Evolutionary conservation across 108 stramenopile genomes (phyloP), one percentile per base, ranked within the genome.

Genomic region (Chaetoceros muelleri): DNA sequence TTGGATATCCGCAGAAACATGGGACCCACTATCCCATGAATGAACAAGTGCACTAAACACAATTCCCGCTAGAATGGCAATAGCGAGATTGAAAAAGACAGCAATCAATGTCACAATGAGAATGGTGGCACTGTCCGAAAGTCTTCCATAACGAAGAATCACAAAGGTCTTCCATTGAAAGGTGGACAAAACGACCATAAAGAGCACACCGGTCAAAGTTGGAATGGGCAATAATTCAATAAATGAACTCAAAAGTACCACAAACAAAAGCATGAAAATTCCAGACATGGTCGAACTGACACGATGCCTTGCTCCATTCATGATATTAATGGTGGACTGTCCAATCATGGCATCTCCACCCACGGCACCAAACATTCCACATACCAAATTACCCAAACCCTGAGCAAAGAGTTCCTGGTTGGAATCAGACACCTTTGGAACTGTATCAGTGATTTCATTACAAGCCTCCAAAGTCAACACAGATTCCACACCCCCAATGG

Each of bases 271-370:
- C 77, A 78, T 78, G 48, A 78, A 75, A 40, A 78, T 30, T 22
- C 73, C 77, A 0, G 73, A 71, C 66, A 68, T 66, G 30, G 70
- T 75, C 23, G 70, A 71, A 44, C 53, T 56, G 10, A 78, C 62
- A 3, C 77, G 55, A 50, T 71, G 70, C 46, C 76, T 69, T 8
- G 70, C 77, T 20, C 77, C 77, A 58, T 74, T 78, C 64, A 72
- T 72, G 46, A 78, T 70, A 48, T 78, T 78, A 53, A 78, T 78
- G 21, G 73, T 78, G 1, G 77, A 78, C 58, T 78, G 77, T 34
- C 77, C 77, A 61, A 78, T 78, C 73, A 74, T 79, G 31, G 78
- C 71, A 63, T 75, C 73, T 58, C 78, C 78, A 5, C 78, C 78
- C 78, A 79, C 75, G 48, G 74, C 76, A 44, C 16, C 16, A 45